A percentile compares a stretch with the other conserved stretches of the same genome.
Conservation (phyloP, 192 early-diverging fungal genomes). For the Podila horticola region DNA sequence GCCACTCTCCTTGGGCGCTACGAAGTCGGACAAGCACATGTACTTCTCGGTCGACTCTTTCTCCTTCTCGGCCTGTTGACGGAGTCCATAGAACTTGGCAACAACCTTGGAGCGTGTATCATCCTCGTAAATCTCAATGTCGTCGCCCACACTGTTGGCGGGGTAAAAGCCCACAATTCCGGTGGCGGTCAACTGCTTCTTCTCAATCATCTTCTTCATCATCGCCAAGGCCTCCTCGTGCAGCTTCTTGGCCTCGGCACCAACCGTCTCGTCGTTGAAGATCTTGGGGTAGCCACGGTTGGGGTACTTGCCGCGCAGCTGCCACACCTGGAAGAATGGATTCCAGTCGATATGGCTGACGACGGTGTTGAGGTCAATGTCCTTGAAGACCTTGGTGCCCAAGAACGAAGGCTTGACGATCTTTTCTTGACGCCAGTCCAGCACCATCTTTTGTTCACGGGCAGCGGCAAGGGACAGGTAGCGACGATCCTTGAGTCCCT, state of each 20-base stretch:
- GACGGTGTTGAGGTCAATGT: conserved; percentile 80
- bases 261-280: conserved; percentile 94
- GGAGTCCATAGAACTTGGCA: conserved; percentile 87
- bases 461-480: conserved; percentile 80
- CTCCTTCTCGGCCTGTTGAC: conserved; percentile 62
- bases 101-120: conserved; percentile 73
- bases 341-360: conserved; percentile 97
- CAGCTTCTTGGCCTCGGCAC: conserved; percentile 89
- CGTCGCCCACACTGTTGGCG: conserved; percentile 89
- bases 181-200: conserved; percentile 76
- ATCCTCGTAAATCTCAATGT: conserved; percentile 86
- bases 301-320: conserved; percentile 94
- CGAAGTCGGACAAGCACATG: conserved; percentile 91
- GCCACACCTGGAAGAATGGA: conserved; percentile 98
- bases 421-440: conserved; percentile 79
- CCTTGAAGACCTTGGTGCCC: conserved; percentile 81
- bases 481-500: conserved; percentile 86
- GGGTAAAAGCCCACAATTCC: conserved; percentile 92
- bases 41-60: conserved; percentile 86
- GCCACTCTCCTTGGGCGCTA: conserved; percentile 81
- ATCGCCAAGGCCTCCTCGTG: conserved; percentile 87
- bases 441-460: conserved; percentile 66
- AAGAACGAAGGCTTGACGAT: conserved; percentile 86
- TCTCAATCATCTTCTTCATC: conserved; percentile 82
- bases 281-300: conserved; percentile 98